Conservation (phyloP, 2,329 filamentous ascomycete genomes). For the Peltaster fructicola region DNA sequence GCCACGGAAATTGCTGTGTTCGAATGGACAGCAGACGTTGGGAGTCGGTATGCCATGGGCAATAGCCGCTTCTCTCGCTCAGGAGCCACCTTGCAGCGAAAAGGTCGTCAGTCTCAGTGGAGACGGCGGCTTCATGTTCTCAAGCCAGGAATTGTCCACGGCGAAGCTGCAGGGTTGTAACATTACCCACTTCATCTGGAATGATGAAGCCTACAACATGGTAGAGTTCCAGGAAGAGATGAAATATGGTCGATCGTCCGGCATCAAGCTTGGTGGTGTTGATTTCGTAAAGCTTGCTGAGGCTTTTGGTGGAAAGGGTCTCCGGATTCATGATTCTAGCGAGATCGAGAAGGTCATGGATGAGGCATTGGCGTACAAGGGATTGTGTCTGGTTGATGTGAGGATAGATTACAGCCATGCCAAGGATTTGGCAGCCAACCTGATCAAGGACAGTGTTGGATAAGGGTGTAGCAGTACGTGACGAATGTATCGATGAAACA, state of each 20-base stretch:
- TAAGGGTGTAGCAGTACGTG: too few species aligned
- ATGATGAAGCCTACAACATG: conserved; percentile 34
- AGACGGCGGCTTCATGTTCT: conserved; percentile 35
- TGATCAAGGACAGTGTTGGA: conserved; percentile 21
- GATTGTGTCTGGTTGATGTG: conserved; percentile 30
- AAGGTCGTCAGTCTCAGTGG: conserved; percentile 30
- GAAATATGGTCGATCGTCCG: conserved; percentile 30
- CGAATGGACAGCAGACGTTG: conserved; percentile 33
- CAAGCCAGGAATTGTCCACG: conserved; percentile 28
- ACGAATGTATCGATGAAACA: too few species aligned
- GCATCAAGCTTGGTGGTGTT: conserved; percentile 28
- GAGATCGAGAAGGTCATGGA: conserved; percentile 27
- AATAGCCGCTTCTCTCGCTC: conserved; percentile 28
- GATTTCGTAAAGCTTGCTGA: conserved; percentile 32
- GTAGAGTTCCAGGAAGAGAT: conserved; percentile 34
- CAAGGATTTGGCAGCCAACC: conserved; percentile 23
- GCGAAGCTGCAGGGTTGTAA: conserved; percentile 31
- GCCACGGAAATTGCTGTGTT: conserved; percentile 28
- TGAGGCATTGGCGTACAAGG: conserved; percentile 25
- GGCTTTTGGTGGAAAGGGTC: conserved; percentile 29
- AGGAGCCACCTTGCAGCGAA: conserved; percentile 24
- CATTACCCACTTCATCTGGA: conserved; percentile 35
- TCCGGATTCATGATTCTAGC: conserved; percentile 22
- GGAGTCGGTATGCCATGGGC: conserved; percentile 32
- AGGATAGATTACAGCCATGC: conserved; percentile 29